A percentile compares a stretch with the other conserved stretches of the same genome.
Evolutionary conservation across 2,329 filamentous ascomycete species (phyloP).

Genomic region (Raffaelea deltoideospora): DNA sequence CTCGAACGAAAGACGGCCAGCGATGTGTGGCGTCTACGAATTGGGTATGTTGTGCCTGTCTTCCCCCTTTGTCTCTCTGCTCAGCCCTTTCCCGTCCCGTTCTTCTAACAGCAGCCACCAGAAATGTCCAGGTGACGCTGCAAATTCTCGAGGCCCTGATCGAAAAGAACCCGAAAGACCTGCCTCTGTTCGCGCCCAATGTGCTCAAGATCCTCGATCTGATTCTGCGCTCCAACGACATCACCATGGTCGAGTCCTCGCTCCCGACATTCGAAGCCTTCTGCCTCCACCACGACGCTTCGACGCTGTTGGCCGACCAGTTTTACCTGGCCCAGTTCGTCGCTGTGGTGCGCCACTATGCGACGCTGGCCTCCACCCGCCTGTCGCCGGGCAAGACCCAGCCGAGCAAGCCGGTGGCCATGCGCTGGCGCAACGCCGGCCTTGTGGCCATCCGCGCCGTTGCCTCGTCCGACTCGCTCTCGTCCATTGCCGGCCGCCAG

Average conservation of each 20-base stretch:
- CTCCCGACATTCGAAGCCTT: constrained; percentile 76
- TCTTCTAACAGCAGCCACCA: constrained; percentile 21
- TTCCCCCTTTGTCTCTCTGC: neutral
- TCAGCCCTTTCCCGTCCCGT: neutral
- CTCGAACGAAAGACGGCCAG: constrained; percentile 85
- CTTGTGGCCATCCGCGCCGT: constrained; percentile 69
- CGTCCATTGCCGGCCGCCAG: constrained; percentile 60
- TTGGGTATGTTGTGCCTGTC: constrained; percentile 46
- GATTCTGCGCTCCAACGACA: constrained; percentile 72
- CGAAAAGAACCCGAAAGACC: constrained; percentile 81
- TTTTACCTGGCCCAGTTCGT: constrained; percentile 72
- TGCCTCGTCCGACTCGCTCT: constrained; percentile 64
- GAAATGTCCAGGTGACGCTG: constrained; percentile 87
- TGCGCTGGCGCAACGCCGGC: constrained; percentile 63
- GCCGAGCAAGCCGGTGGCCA: constrained; percentile 55
- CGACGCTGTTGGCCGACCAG: constrained; percentile 72
- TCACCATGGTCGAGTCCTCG: constrained; percentile 85
- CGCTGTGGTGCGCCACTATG: constrained; percentile 65
- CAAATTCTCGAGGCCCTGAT: constrained; percentile 84
- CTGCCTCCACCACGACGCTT: constrained; percentile 76
- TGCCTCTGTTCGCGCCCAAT: constrained; percentile 74
- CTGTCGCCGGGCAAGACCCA: constrained; percentile 33
- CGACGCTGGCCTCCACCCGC: constrained; percentile 58
- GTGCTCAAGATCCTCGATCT: constrained; percentile 73
- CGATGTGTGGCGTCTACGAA: constrained; percentile 78